These are phyloP conservation scores for Verticillium zaregamsianum DNA, from an alignment of 2,329 filamentous ascomycete species.

Conservation along the genomic window DNA sequence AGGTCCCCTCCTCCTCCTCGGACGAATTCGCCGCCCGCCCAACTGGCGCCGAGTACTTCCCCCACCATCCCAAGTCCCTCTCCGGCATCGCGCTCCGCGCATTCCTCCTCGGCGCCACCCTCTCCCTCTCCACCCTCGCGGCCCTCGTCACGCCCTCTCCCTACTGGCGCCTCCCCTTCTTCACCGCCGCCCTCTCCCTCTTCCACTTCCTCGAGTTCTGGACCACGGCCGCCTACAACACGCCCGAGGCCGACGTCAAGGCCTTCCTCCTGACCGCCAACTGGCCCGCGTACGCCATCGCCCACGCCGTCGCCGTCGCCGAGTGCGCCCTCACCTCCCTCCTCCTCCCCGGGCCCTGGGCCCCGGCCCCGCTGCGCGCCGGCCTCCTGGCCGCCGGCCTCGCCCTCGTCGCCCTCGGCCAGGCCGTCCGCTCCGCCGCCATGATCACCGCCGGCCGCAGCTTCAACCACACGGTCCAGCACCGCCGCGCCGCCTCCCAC, in stretches of 20 bases:
- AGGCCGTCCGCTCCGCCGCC: slow-evolving; percentile 71
- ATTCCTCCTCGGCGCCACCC: slow-evolving; percentile 45
- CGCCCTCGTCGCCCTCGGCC: slow-evolving; percentile 62
- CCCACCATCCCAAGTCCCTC: slow-evolving; percentile 51
- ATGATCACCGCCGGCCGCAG: slow-evolving; percentile 87
- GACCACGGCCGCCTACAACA: slow-evolving; percentile 82
- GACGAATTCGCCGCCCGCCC: slow-evolving; percentile 6
- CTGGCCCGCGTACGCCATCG: slow-evolving; percentile 77
- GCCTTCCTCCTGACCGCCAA: slow-evolving; percentile 85
- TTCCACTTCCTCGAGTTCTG: slow-evolving; percentile 98
- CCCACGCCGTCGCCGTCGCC: slow-evolving; percentile 68
- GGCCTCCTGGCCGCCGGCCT: slow-evolving; percentile 55
- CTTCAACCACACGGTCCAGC: slow-evolving; percentile 87
- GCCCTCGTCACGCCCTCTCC: slow-evolving; percentile 35
- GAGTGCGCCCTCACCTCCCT: slow-evolving; percentile 65
- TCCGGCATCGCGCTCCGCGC: slow-evolving; percentile 55
- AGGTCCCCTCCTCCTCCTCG: slow-evolving; percentile 14
- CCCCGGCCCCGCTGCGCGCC: slow-evolving; percentile 37
- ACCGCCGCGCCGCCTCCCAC: slow-evolving; percentile 63
- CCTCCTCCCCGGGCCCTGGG: slow-evolving; percentile 50
- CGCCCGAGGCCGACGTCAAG: slow-evolving; percentile 62
- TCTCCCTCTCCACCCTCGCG: slow-evolving; percentile 31
- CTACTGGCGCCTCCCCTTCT: slow-evolving; percentile 62
- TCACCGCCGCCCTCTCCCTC: slow-evolving; percentile 62
- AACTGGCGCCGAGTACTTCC: slow-evolving; percentile 29